These are phyloP conservation scores for Xanthoconium stramineum DNA, from an alignment of 768 basidiomycete species.

Conservation along the genomic window DNA sequence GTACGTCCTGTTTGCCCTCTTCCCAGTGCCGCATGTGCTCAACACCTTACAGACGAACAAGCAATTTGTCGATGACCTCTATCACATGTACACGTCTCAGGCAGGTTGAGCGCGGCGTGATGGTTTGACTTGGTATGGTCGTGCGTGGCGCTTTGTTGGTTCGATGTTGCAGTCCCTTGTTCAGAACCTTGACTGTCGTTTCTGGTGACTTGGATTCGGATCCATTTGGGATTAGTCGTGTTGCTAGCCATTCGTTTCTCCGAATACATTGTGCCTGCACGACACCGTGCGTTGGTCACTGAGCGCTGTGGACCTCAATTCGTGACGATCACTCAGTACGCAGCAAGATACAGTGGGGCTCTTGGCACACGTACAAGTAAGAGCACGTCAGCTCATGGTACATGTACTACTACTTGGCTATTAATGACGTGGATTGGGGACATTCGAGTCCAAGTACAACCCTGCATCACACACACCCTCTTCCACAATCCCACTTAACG, in stretches of 20 bases:
- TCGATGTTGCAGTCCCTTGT: too few relatives aligned
- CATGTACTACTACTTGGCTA: too few relatives aligned
- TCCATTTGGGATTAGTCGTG: not conserved
- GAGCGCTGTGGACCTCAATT: too few relatives aligned
- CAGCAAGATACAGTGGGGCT: too few relatives aligned
- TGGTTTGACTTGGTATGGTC: not conserved
- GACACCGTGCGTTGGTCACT: not conserved
- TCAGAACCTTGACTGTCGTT: not conserved
- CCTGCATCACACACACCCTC: too few relatives aligned
- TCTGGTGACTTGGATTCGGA: not conserved
- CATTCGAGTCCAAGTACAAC: too few relatives aligned
- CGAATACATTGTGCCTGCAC: not conserved
- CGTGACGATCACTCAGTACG: too few relatives aligned
- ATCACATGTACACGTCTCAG: constrained; percentile 44
- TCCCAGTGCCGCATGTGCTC: not conserved
- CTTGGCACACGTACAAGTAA: too few relatives aligned
- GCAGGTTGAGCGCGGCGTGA: constrained; percentile 3
- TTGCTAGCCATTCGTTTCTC: not conserved
- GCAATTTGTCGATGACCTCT: constrained; percentile 61
- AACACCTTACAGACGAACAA: constrained; percentile 51
- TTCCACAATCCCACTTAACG: too few relatives aligned
- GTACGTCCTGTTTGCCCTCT: constrained; percentile 34
- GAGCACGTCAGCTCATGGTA: too few relatives aligned
- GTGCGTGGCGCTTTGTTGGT: not conserved
- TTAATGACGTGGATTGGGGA: too few relatives aligned